Evolutionary conservation across 306 rosid species (phyloP), one percentile per base, ranked within the genome.

Genomic region (Cucurbita moschata): DNA sequence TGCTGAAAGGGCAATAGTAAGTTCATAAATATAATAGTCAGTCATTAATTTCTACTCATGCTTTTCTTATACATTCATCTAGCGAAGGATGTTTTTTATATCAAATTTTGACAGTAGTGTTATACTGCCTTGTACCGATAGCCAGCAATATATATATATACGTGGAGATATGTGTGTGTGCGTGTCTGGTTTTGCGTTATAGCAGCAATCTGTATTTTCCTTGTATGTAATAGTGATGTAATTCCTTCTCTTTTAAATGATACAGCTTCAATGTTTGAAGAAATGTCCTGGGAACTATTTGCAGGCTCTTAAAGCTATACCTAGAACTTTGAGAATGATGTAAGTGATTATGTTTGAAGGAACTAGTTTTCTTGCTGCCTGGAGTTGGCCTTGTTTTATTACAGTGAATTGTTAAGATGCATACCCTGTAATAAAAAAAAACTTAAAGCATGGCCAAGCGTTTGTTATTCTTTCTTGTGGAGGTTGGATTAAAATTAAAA

Each of bases 261-360:
- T 86, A 74, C 90, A 94, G 99, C 85, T 94, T 70, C 94, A 94
- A 62, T 77, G 90, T 77, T 81, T 91, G 82, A 87, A 86, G 84
- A 89, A 84, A 81, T 86, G 86, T 76, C 95, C 97, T 35, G 91
- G 91, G 78, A 94, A 91, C 82, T 77, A 85, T 80, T 75, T 89
- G 86, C 99, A 87, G 83, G 96, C 97, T 72, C 81, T 94, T 83
- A 89, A 83, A 85, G 83, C 88, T 74, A 83, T 94, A 82, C 99
- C 99, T 23, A 81, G 99, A 83, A 94, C 99, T 64, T 83, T 91
- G 86, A 89, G 99, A 80, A 87, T 94, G 99, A 89, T 94, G 99
- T 94, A 85, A 87, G 95, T 82, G 72, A 14, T 77, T 67, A 52
- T 56, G 69, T 49, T 59, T 44, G 9, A 21, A 59, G n/a, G 47